These are phyloP conservation scores for Cupressus sempervirens DNA, from an alignment of 75 land plant species.

Conservation along the genomic window DNA sequence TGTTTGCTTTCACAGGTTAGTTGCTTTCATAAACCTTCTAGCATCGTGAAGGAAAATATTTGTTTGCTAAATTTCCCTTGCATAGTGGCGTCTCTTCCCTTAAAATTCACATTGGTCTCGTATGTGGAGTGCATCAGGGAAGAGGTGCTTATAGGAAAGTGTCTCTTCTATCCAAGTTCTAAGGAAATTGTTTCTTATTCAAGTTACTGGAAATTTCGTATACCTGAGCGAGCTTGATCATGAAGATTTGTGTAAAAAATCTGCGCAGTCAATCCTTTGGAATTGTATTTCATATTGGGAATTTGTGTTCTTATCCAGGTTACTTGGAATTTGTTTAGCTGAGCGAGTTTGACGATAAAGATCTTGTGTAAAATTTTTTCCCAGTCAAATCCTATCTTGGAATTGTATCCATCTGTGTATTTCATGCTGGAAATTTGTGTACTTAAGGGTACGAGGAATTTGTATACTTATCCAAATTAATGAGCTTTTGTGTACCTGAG, in stretches of 20 bases:
- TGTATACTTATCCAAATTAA: too few species aligned
- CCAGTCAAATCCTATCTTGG: too few species aligned
- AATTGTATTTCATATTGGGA: not conserved
- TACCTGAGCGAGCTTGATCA: not conserved
- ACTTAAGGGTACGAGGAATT: not conserved
- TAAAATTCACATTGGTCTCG: not conserved
- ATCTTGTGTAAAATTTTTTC: not conserved
- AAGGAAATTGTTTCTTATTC: not conserved
- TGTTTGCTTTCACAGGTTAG: conserved; percentile 83
- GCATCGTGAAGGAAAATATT: not conserved
- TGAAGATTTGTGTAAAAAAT: not conserved
- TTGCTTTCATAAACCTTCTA: not conserved
- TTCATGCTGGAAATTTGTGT: not conserved
- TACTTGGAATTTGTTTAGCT: not conserved
- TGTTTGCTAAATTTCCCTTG: not conserved
- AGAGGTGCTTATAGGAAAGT: not conserved
- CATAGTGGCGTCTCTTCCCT: not conserved
- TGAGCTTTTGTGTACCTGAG: not conserved
- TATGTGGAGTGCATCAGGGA: not conserved
- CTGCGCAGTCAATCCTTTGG: too few species aligned
- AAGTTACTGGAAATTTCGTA: too few species aligned
- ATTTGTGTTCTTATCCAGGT: not conserved
- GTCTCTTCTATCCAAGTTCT: not conserved
- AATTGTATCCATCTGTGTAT: too few species aligned
- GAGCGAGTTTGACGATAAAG: not conserved